Conservation (phyloP, 2,329 filamentous ascomycete genomes). For the Fusarium marasasianum region DNA sequence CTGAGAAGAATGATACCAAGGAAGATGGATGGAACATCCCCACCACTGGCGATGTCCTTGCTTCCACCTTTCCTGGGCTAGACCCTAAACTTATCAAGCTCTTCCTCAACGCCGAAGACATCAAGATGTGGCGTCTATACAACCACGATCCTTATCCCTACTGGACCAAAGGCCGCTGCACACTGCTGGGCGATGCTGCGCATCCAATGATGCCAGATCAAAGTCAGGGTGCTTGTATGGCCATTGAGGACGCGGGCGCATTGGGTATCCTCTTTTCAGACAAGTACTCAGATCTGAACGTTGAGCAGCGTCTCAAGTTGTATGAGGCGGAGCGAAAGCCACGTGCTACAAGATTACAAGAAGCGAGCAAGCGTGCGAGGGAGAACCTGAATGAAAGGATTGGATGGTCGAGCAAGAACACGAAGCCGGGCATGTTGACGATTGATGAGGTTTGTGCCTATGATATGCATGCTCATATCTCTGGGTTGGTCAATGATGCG, state of each 20-base stretch:
- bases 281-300: background rate
- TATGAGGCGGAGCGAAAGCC: slow-evolving; percentile 13
- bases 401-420: slow-evolving; percentile 45
- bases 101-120: slow-evolving; percentile 64
- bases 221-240: slow-evolving; percentile 10
- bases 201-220: slow-evolving; percentile 27
- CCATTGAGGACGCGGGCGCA: slow-evolving; percentile 5
- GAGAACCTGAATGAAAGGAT: slow-evolving; percentile 19
- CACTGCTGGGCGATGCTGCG: slow-evolving; percentile 22
- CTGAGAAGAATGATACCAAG: slow-evolving; percentile 64
- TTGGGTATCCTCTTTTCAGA: background rate
- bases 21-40: slow-evolving; percentile 64
- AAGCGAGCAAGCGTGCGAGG: slow-evolving; percentile 13
- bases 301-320: slow-evolving; percentile 1
- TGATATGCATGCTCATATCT: slow-evolving; percentile 46
- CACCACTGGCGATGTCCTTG: slow-evolving; percentile 61
- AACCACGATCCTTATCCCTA: slow-evolving; percentile 48
- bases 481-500: slow-evolving; percentile 5
- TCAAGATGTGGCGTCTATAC: slow-evolving; percentile 67
- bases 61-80: slow-evolving; percentile 65
- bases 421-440: slow-evolving; percentile 65
- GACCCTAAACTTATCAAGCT: slow-evolving; percentile 65
- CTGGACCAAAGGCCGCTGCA: slow-evolving; percentile 20
- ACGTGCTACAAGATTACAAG: slow-evolving; percentile 3
- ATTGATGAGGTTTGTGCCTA: slow-evolving; percentile 72